phyloP scores from a whole-genome alignment of 176 grass and related monocot species.

The Musa schizocarpa region DNA sequence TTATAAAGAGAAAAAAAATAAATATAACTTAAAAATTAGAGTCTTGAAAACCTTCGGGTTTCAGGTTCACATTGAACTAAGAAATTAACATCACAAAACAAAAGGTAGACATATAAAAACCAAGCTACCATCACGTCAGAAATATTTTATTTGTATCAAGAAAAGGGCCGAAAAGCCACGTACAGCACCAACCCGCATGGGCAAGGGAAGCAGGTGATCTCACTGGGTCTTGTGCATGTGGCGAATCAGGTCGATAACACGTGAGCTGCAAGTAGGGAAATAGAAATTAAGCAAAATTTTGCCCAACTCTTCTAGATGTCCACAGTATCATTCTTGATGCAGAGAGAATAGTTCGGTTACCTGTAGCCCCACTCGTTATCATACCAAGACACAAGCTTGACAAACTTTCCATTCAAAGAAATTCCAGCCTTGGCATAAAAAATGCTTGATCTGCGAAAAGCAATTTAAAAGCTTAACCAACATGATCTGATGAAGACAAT shows the following conservation, averaged over 20 bases:
- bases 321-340: background rate
- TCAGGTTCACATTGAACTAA: too few relatives aligned
- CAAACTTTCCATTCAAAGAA: background rate
- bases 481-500: background rate
- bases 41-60: too few relatives aligned
- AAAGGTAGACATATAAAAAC: too few relatives aligned
- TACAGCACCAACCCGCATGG: too few relatives aligned
- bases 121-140: too few relatives aligned
- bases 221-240: background rate
- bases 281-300: background rate
- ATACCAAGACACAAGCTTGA: constrained; percentile 1
- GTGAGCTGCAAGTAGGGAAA: background rate
- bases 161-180: too few relatives aligned
- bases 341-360: background rate
- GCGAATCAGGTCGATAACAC: background rate
- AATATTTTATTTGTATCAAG: too few relatives aligned
- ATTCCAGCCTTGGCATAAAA: background rate
- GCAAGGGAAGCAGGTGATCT: background rate
- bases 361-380: constrained; percentile 2
- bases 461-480: background rate
- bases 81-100: too few relatives aligned
- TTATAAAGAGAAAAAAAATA: too few relatives aligned
- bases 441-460: background rate
- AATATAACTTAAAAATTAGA: too few relatives aligned
- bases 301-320: background rate